Conservation (phyloP, 495 filamentous ascomycete genomes). For the Wilcoxina mikolae region DNA sequence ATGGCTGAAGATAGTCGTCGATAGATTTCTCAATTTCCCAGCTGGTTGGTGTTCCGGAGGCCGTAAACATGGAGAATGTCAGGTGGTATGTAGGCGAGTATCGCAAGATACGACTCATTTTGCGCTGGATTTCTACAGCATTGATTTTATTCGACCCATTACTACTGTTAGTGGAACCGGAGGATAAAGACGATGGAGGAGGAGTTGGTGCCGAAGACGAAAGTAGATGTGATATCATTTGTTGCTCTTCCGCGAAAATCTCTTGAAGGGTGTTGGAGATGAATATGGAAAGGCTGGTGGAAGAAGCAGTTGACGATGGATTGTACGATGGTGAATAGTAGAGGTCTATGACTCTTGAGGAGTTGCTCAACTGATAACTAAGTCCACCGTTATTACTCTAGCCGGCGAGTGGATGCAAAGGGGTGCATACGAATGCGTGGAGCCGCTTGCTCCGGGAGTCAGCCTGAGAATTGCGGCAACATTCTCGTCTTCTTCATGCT, state of each 20-base stretch:
- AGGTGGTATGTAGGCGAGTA: slow-evolving; percentile 91
- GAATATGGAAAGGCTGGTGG: slow-evolving; percentile 62
- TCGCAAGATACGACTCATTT: slow-evolving; percentile 67
- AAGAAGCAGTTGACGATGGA: slow-evolving; percentile 51
- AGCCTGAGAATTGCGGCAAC: slow-evolving; percentile 57
- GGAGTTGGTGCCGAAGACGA: slow-evolving; percentile 40
- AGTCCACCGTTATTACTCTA: background rate
- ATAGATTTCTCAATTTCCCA: slow-evolving; percentile 87
- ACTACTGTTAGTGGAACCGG: slow-evolving; percentile 18
- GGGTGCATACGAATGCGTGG: slow-evolving; percentile 25
- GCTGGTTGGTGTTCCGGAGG: slow-evolving; percentile 56
- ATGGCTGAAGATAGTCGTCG: slow-evolving; percentile 62
- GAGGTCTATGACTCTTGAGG: slow-evolving; percentile 59
- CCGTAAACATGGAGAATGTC: slow-evolving; percentile 87
- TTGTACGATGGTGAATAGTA: slow-evolving; percentile 63
- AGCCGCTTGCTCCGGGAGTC: slow-evolving; percentile 42
- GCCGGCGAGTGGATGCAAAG: background rate
- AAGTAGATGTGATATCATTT: slow-evolving; percentile 70
- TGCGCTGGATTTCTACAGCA: slow-evolving; percentile 40
- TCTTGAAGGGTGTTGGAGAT: slow-evolving; percentile 65
- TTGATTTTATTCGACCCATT: slow-evolving; percentile 24
- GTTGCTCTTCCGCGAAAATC: slow-evolving; percentile 77
- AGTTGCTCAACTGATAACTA: slow-evolving; percentile 33
- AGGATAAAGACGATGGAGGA: slow-evolving; percentile 19
- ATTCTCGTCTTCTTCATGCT: slow-evolving; percentile 31